These are phyloP conservation scores for Phytopythium litorale DNA, from an alignment of 352 stramenopile genomes.

Conservation along the genomic window DNA sequence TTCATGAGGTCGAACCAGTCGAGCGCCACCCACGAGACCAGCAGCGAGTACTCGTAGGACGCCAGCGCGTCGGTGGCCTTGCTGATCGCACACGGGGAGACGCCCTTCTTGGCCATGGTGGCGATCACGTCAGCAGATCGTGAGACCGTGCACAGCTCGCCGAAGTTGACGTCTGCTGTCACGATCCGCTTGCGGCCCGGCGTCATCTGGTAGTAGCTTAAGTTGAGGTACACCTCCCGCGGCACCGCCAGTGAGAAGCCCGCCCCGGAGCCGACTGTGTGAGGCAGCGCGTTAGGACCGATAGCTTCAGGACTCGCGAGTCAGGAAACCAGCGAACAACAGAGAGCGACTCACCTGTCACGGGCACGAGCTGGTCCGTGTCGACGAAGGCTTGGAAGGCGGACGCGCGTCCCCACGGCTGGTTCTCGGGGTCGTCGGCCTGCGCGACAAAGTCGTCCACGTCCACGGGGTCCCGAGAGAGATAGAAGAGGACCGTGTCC, in stretches of 20 bases:
- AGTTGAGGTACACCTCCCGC: conserved; percentile 66
- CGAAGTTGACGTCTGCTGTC: conserved; percentile 64
- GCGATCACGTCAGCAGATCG: conserved; percentile 50
- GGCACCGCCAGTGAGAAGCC: conserved; percentile 53
- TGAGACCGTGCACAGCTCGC: conserved; percentile 67
- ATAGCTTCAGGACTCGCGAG: neutral
- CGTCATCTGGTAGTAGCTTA: conserved; percentile 79
- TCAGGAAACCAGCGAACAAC: neutral
- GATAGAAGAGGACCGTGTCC: conserved; percentile 85
- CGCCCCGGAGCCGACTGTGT: conserved; percentile 32
- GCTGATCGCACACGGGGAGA: conserved; percentile 57
- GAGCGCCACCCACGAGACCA: conserved; percentile 88
- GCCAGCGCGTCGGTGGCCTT: conserved; percentile 59
- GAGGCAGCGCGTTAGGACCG: neutral
- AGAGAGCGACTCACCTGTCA: conserved; percentile 42
- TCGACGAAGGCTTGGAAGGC: conserved; percentile 43
- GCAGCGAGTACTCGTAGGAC: conserved; percentile 78
- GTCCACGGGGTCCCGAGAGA: conserved; percentile 72
- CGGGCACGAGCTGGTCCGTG: conserved; percentile 70
- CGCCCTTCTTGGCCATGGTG: conserved; percentile 68
- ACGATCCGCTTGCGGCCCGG: conserved; percentile 64
- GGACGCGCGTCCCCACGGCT: conserved; percentile 56
- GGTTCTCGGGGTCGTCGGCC: conserved; percentile 7
- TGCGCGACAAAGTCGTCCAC: conserved; percentile 56
- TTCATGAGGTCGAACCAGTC: conserved; percentile 95